Conservation (phyloP, 1,284 basidiomycete species). For the Cutaneotrichosporon cavernicola region DNA sequence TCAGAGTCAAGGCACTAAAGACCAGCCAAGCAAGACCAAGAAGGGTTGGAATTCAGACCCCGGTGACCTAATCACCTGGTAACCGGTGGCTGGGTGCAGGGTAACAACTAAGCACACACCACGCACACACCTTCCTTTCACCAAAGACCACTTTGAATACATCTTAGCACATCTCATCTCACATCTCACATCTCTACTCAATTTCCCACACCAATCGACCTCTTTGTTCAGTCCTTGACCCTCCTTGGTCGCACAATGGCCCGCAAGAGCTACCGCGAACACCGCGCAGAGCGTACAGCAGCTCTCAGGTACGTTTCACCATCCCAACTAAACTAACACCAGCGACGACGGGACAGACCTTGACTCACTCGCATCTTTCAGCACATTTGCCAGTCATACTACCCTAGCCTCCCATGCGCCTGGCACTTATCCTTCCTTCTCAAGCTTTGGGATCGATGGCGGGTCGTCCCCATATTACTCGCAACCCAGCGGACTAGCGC, state of each 20-base stretch:
- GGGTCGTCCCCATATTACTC: not conserved
- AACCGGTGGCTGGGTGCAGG: too few species aligned
- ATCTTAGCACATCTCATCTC: too few species aligned
- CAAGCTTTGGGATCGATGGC: not conserved
- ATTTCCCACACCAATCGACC: not conserved
- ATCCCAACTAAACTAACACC: not conserved
- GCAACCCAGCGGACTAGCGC: not conserved
- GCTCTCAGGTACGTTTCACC: conserved; percentile 17
- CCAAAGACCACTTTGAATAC: too few species aligned
- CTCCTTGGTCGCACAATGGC: conserved; percentile 14
- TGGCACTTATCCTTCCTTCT: conserved; percentile 3
- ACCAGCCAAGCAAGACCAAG: too few species aligned
- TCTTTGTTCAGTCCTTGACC: not conserved
- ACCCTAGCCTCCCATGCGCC: conserved; percentile 11
- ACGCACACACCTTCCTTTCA: too few species aligned
- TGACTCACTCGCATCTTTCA: conserved; percentile 23
- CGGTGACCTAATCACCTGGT: too few species aligned
- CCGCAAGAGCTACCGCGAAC: conserved; percentile 24
- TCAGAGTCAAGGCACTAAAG: too few species aligned
- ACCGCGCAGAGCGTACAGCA: conserved; percentile 21
- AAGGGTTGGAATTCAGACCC: too few species aligned
- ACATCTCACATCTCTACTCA: not conserved
- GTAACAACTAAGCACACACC: too few species aligned
- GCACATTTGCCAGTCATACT: conserved; percentile 22
- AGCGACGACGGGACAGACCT: conserved; percentile 20